Base-by-base conservation (phyloP, 805 yeast genomes). In the Candida wancherniae region DNA sequence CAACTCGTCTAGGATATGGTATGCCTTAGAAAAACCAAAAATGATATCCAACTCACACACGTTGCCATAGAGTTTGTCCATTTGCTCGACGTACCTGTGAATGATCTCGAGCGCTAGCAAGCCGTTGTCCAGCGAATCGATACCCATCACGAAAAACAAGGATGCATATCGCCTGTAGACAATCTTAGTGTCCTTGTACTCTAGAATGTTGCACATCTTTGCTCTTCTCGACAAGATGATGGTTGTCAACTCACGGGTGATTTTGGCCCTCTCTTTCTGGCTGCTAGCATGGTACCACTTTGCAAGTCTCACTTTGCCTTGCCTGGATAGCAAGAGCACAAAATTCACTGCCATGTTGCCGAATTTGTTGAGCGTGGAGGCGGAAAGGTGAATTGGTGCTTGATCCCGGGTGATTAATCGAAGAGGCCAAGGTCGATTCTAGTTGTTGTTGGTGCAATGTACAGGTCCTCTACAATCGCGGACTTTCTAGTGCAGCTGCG, bases 41-140 rank as follows among this genome's bases (percentile, higher is more conserved):
- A 92, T 92, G 40, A 92, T 92, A 61, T 92, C 98, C 48, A 92
- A 67, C 56, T 92, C 98, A 60, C 97, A 87, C 11, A 92, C 98
- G 51, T 86, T 90, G 9, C 96, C 97, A 53, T 85, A 92, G 37
- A 87, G 77, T 47, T 83, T 81, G 64, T 92, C 98, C 96, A 92
- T 86, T 43, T 85, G 87, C 57, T 92, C 98, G 23, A 92, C 98
- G 55, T 80, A 92, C 39, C 97, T 69, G 55, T 92, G 98, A 30
- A 92, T 80, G 11, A 83, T 65, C 50, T 92, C 98, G 34, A 92
- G 65, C 1, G 94, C 79, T 33, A 85, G 59, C 41, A 92, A 67
- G 55, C 92, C 98, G 55, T 92, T 92, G 50, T 84, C 95, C 26
- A 75, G 80, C 24, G 73, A 69, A 30, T 83, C 92, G 16, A 88